Conservation (phyloP, 2,329 filamentous ascomycete species). For the Byssoonygena ceratinophila region DNA sequence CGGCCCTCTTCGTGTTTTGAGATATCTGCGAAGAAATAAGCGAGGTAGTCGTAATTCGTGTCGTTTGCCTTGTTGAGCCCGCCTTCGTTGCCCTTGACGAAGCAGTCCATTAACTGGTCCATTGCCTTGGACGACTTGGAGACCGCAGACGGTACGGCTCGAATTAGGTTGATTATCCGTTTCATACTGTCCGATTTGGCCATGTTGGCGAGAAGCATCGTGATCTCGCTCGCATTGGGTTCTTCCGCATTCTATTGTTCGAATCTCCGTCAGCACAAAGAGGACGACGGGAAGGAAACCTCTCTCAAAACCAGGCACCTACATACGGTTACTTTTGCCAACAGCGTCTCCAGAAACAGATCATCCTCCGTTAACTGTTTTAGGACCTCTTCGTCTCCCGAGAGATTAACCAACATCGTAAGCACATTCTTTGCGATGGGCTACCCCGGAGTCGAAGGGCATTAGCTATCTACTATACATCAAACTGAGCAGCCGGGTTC, state of each 20-base stretch:
- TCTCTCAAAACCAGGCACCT: conserved; percentile 28
- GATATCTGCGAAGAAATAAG: conserved; percentile 88
- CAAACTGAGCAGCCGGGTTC: not conserved
- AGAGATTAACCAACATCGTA: conserved; percentile 68
- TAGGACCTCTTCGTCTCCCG: conserved; percentile 68
- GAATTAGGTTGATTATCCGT: conserved; percentile 56
- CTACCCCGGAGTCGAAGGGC: conserved; percentile 34
- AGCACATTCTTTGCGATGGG: conserved; percentile 87
- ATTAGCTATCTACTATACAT: not conserved
- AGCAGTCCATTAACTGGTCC: conserved; percentile 88
- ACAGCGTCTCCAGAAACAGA: conserved; percentile 62
- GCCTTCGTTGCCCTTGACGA: conserved; percentile 80
- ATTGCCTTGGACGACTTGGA: conserved; percentile 63
- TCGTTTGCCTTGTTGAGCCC: conserved; percentile 60
- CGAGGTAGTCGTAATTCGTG: conserved; percentile 71
- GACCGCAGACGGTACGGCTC: conserved; percentile 57
- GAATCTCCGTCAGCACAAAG: not conserved
- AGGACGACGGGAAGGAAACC: not conserved
- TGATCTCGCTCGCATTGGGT: conserved; percentile 68
- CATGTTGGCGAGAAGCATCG: conserved; percentile 90
- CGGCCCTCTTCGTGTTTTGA: conserved; percentile 68
- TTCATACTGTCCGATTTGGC: conserved; percentile 67
- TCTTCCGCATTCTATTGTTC: conserved; percentile 46
- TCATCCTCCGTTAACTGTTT: conserved; percentile 66
- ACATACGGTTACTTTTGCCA: conserved; percentile 66